Base-by-base conservation (phyloP, 1,284 basidiomycete species). In the Hymenochaete sp. region DNA sequence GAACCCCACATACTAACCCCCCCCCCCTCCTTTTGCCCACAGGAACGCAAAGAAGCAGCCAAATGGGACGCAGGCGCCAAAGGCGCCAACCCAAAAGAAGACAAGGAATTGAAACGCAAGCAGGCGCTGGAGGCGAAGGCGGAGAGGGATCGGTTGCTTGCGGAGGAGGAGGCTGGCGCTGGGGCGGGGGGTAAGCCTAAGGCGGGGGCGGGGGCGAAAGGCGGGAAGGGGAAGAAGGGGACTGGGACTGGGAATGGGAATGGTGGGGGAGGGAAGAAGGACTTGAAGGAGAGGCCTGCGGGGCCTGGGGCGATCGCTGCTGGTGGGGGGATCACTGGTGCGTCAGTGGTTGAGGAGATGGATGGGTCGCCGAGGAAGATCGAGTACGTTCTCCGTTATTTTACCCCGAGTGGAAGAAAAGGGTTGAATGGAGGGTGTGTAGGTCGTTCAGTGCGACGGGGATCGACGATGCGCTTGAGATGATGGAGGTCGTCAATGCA, bases 391-490 rank as follows among this genome's bases (percentile, higher is more conserved):
- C n/a, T n/a, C n/a, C n/a, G n/a, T n/a, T n/a, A n/a, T n/a, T n/a
- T n/a, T n/a, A n/a, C n/a, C n/a, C n/a, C n/a, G n/a, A n/a, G n/a
- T n/a, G n/a, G n/a, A n/a, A n/a, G n/a, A n/a, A n/a, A n/a, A n/a
- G n/a, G n/a, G n/a, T n/a, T n/a, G n/a, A n/a, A n/a, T n/a, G n/a
- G n/a, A n/a, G n/a, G n/a, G n/a, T n/a, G n/a, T n/a, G n/a, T n/a
- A n/a, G n/a, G n/a, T 81, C 80, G 57, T 89, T 77, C 62, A 64
- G 77, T 9, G 95, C 93, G 4, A 85, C 82, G 16, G 93, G 92
- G 10, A 75, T 98, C 45, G 93, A 98, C 59, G 88, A 93, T 59
- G 92, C 91, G 7, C 63, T 98, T 39, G 93, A 96, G 63, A 74
- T 96, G 49, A 65, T 98, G 55, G 82, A 87, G 49, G 73, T 95